Percentiles rank a stretch among this genome's conserved stretches.
phyloP scores from a whole-genome alignment of 768 basidiomycete species.

The Tylopilus vinaceipallidus region DNA sequence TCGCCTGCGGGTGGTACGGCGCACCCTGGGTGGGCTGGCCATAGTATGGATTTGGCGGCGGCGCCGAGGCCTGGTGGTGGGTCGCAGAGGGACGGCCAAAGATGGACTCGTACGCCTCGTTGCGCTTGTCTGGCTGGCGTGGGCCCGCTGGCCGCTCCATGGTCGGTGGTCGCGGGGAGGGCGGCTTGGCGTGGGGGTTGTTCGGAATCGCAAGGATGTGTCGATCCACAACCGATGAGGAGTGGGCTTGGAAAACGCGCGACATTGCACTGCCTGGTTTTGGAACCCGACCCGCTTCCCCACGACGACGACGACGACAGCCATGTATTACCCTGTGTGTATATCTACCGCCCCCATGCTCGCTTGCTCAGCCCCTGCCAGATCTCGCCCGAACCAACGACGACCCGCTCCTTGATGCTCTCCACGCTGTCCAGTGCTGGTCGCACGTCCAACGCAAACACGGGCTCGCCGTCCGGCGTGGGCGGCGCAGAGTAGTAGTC shows the following conservation, averaged over 20 bases:
- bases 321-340: conserved; percentile 2
- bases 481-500: conserved; percentile 97
- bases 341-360: conserved; percentile 24
- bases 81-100: conserved; percentile 71
- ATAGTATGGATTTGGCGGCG: conserved; percentile 15
- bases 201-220: conserved; percentile 6
- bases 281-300: conserved; percentile 15
- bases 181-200: conserved; percentile 4
- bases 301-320: background rate
- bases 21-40: conserved; percentile 16
- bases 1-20: conserved; percentile 23
- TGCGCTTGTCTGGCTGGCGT: conserved; percentile 64
- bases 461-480: conserved; percentile 87
- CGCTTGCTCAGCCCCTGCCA: conserved; percentile 47
- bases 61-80: conserved; percentile 43
- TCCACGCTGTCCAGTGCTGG: conserved; percentile 87
- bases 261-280: conserved; percentile 25
- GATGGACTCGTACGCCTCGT: conserved; percentile 83
- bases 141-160: conserved; percentile 63
- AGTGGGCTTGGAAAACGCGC: conserved; percentile 8
- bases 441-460: conserved; percentile 92
- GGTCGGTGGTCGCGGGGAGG: conserved; percentile 3
- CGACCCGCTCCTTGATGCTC: conserved; percentile 72
- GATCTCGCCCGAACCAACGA: conserved; percentile 63
- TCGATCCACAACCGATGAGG: conserved; percentile 5